Conservation (phyloP, 371 early-diverging fungal genomes). For the Sanchytrium tribonematis region DNA sequence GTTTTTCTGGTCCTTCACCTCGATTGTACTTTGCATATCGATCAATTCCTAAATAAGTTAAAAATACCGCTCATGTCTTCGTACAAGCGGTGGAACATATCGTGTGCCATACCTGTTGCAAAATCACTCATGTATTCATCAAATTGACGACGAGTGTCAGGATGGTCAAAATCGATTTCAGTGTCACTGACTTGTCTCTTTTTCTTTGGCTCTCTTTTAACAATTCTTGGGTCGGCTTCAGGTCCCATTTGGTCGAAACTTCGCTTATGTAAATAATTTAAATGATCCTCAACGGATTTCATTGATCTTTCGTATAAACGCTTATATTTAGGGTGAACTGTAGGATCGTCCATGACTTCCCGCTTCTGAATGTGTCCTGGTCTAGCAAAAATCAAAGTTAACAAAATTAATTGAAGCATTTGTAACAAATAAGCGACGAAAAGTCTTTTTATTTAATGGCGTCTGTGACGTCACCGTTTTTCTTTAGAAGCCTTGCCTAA, state of each 20-base stretch:
- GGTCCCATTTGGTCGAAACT: neutral
- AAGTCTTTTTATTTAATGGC: too few species aligned
- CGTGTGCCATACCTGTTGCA: neutral
- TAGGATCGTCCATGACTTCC: neutral
- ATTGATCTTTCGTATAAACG: neutral
- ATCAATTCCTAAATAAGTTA: slow-evolving; percentile 1
- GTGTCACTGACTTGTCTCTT: neutral
- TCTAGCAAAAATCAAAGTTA: neutral
- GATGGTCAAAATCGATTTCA: neutral
- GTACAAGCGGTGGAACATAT: neutral
- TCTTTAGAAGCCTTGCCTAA: too few species aligned
- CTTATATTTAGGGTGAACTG: neutral
- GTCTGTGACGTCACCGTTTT: too few species aligned
- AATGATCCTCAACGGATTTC: neutral
- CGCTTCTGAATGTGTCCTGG: neutral
- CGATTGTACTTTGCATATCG: neutral
- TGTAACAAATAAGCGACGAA: too few species aligned
- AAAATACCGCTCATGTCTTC: neutral
- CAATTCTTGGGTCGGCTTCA: neutral
- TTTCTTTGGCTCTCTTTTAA: neutral
- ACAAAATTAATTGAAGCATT: too few species aligned
- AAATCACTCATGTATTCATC: neutral
- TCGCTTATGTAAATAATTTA: neutral
- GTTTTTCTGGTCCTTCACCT: neutral
- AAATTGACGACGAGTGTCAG: neutral